Conservation (phyloP, 371 early-diverging fungal genomes). For the Rhizomucor miehei region DNA sequence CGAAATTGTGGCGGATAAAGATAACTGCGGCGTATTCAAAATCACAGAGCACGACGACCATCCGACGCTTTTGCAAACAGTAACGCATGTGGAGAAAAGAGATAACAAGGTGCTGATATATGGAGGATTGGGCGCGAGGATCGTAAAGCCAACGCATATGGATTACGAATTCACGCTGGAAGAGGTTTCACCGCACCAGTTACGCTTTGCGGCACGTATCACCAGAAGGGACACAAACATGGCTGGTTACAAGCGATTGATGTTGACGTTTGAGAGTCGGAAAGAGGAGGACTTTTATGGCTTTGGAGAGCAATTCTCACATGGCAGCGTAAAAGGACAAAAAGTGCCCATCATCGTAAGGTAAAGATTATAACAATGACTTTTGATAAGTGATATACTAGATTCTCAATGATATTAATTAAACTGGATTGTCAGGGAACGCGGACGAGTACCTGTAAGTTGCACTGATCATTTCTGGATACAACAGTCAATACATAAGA, state of each 20-base stretch:
- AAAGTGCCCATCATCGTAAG: slow-evolving; percentile 41
- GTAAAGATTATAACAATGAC: too few relatives aligned
- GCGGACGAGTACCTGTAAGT: slow-evolving; percentile 6
- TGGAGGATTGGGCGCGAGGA: slow-evolving; percentile 34
- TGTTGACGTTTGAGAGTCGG: slow-evolving; percentile 27
- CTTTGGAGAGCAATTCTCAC: slow-evolving; percentile 46
- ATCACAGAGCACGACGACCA: slow-evolving; percentile 31
- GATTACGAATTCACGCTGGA: slow-evolving; percentile 22
- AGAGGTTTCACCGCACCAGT: slow-evolving; percentile 29
- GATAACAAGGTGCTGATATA: slow-evolving; percentile 15
- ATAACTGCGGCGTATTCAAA: slow-evolving; percentile 23
- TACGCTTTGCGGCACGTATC: slow-evolving; percentile 27
- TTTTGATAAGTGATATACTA: too few relatives aligned
- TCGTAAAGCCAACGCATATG: slow-evolving; percentile 17
- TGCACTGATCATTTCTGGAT: slow-evolving; percentile 4
- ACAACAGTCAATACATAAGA: too few relatives aligned
- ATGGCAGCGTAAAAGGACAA: slow-evolving; percentile 41
- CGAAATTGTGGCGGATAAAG: slow-evolving; percentile 18
- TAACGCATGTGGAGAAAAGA: slow-evolving; percentile 20
- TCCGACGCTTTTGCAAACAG: slow-evolving; percentile 36
- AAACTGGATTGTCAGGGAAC: slow-evolving; percentile 3
- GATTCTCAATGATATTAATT: too few relatives aligned
- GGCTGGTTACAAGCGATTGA: slow-evolving; percentile 23
- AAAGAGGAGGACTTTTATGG: slow-evolving; percentile 47
- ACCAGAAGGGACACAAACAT: slow-evolving; percentile 23